Evolutionary conservation across 2,329 filamentous ascomycete species (phyloP).

Genomic region (Aaosphaeria pasadenensis): DNA sequence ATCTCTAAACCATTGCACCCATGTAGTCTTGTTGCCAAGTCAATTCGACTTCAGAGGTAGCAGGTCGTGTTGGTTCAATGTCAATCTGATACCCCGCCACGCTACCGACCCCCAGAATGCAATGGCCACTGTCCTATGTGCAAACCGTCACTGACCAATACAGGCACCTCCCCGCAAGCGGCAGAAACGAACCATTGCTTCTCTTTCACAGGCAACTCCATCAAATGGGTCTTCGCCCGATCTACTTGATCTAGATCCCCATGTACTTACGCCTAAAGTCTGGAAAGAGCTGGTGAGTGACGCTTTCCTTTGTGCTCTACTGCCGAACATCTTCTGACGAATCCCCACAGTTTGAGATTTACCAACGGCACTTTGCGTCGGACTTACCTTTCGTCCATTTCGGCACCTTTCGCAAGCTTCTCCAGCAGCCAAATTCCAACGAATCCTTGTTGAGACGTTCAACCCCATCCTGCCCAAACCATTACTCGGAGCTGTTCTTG

Average conservation of each 20-base stretch:
- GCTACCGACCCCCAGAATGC: no score
- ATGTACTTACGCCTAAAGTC: conserved; percentile 60
- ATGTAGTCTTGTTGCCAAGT: no score
- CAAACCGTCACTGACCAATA: no score
- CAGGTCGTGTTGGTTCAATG: no score
- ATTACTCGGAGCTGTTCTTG: conserved; percentile 52
- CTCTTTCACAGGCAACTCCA: not conserved
- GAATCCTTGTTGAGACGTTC: conserved; percentile 18
- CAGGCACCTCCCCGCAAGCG: not conserved
- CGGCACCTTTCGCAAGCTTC: conserved; percentile 56
- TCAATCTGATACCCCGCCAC: no score
- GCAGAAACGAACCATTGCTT: not conserved
- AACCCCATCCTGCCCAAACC: conserved; percentile 35
- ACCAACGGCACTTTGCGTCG: conserved; percentile 67
- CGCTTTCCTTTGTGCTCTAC: no score
- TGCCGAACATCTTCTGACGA: no score
- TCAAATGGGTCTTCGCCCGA: not conserved
- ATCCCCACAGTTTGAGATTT: conserved; percentile 56
- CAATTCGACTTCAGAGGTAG: no score
- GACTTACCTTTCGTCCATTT: conserved; percentile 71
- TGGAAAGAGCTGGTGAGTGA: conserved; percentile 60
- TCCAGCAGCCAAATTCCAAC: conserved; percentile 38
- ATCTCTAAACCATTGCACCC: no score
- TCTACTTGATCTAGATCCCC: conserved; percentile 56
- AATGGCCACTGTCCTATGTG: no score